Evolutionary conservation across 441 rosid genomes (phyloP), one percentile per base, ranked within the genome.

Genomic region (Dalechampia spathulata): DNA sequence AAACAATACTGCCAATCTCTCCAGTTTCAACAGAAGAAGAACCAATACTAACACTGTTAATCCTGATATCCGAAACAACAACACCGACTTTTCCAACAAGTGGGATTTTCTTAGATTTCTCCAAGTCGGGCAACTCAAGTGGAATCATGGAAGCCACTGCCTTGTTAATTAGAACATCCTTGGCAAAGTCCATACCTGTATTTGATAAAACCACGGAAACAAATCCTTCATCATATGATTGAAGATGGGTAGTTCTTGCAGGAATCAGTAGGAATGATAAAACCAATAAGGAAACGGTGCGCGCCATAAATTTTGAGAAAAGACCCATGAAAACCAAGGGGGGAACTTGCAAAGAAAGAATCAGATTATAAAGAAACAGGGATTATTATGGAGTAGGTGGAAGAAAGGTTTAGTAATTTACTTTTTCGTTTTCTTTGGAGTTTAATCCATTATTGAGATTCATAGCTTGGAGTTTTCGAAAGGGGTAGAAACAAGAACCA

Each of bases 161-260:
- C 70, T 73, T 67, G 45, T 62, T 30, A 45, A 86, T 63, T 17
- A 86, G 69, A 61, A 71, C 63, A 65, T 79, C 75, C 62, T 86
- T 86, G 1, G 69, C 83, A 60, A 81, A 90, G 16, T 86, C 83
- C 28, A 86, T 72, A 57, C 93, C 95, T n/a, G 72, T 60, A 19
- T 70, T 8, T 30, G 86, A 71, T n/a, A 79, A 58, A 28, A 78
- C 67, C 11, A 72, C 43, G 0, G 90, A 86, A 46, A 83, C 57
- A 60, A 54, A 67, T 14, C 87, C 93, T 22, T 60, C 60, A 68
- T 69, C 68, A 15, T 45, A 42, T 36, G 80, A 62, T 64, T 67
- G 78, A 42, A 69, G 63, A 52, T 64, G 78, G 72, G 78, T 47
- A 8, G 6, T 67, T 17, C 5, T 30, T 4, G 63, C 39, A 46